Evolutionary conservation across 352 stramenopile species (phyloP).

Genomic region (Aphanomyces invadans): DNA sequence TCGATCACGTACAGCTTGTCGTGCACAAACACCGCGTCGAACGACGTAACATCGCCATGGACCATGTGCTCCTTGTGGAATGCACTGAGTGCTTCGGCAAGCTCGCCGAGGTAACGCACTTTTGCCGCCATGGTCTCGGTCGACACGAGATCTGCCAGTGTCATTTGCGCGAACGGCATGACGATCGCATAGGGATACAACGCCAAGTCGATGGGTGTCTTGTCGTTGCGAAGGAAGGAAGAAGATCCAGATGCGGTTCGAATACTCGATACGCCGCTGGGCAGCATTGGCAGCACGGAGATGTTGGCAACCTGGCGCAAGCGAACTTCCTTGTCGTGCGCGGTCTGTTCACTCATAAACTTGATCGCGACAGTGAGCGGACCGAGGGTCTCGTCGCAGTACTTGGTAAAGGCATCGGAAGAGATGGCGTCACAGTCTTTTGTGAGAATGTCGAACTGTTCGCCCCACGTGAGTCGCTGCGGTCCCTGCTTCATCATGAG

Average conservation of each 20-base stretch:
- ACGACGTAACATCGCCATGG: conserved; percentile 1
- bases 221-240: neutral
- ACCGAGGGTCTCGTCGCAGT: neutral
- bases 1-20: neutral
- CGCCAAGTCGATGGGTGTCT: too few species aligned
- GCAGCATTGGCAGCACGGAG: neutral
- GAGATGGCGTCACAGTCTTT: neutral
- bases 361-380: neutral
- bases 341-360: neutral
- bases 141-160: neutral
- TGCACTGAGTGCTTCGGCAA: neutral
- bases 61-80: neutral
- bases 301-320: neutral
- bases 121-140: neutral
- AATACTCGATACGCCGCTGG: neutral
- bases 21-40: neutral
- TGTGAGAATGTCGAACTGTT: neutral
- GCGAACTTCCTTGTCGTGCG: neutral
- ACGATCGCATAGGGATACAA: neutral
- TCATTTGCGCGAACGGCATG: neutral
- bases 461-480: neutral
- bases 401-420: neutral
- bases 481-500: neutral
- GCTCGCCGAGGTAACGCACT: neutral
- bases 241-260: neutral